A percentile compares a stretch with the other conserved stretches of the same genome.
These are phyloP conservation scores for Trichoderma sp. DNA, from an alignment of 2,329 filamentous ascomycete species.

Conservation along the genomic window DNA sequence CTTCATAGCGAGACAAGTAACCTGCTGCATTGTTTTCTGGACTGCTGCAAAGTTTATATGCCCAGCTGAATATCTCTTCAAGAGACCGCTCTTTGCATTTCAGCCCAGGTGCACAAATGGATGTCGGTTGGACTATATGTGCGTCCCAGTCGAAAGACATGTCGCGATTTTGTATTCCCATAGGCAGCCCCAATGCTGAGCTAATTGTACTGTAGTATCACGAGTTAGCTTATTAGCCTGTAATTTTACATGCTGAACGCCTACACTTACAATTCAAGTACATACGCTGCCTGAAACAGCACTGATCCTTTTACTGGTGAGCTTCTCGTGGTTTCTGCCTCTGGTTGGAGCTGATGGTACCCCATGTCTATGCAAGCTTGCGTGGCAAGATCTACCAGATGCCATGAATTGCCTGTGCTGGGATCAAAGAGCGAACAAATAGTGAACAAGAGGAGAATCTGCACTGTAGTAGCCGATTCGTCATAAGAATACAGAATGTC, in stretches of 20 bases:
- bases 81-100: not conserved
- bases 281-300: not conserved
- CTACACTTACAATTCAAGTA: not conserved
- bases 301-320: not conserved
- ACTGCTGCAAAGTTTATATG: constrained; percentile 7
- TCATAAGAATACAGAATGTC: constrained; percentile 11
- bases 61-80: constrained; percentile 8
- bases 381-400: constrained; percentile 21
- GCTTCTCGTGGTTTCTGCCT: not conserved
- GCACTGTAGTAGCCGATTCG: constrained; percentile 6
- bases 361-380: constrained; percentile 17
- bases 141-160: constrained; percentile 10
- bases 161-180: constrained; percentile 21
- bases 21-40: not conserved
- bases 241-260: not conserved
- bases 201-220: constrained; percentile 8
- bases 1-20: constrained; percentile 9
- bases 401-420: constrained; percentile 22
- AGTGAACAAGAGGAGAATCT: constrained; percentile 18
- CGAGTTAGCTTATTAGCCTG: not conserved
- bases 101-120: not conserved
- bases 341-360: constrained; percentile 4
- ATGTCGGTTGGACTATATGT: not conserved
- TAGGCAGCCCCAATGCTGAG: constrained; percentile 21
- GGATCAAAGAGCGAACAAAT: constrained; percentile 25